A percentile compares a stretch with the other conserved stretches of the same genome.
Conservation (phyloP, 352 stramenopile species). For the Phytophthora pluvialis region DNA sequence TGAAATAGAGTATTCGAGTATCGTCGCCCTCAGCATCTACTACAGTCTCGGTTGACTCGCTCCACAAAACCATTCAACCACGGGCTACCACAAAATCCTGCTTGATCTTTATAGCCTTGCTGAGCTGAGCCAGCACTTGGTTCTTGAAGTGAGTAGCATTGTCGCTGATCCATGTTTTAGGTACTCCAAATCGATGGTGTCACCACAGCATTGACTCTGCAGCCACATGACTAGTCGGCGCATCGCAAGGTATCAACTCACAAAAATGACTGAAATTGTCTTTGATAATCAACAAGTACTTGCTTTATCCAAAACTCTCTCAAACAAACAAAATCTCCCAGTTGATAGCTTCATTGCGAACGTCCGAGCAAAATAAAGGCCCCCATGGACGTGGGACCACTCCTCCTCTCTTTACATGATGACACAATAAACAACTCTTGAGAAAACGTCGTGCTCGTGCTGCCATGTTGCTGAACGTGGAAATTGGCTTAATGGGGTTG, state of each 20-base stretch:
- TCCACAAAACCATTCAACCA: slow-evolving; percentile 7
- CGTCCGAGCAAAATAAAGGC: background rate
- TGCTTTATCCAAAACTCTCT: slow-evolving; percentile 3
- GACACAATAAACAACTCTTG: slow-evolving; percentile 4
- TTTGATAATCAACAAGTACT: slow-evolving; percentile 17
- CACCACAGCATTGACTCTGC: slow-evolving; percentile 13
- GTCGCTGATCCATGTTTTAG: slow-evolving; percentile 16
- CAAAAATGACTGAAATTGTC: slow-evolving; percentile 23
- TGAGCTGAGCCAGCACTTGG: slow-evolving; percentile 3
- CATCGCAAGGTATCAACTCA: slow-evolving; percentile 9
- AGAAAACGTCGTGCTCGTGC: slow-evolving; percentile 1
- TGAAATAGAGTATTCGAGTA: slow-evolving; percentile 5
- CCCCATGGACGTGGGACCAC: slow-evolving; percentile 4
- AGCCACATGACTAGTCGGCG: background rate
- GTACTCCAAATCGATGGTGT: slow-evolving; percentile 8
- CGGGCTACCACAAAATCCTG: slow-evolving; percentile 12
- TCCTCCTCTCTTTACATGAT: slow-evolving; percentile 3
- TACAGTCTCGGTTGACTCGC: background rate
- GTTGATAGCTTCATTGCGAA: slow-evolving; percentile 1
- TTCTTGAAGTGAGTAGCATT: slow-evolving; percentile 12
- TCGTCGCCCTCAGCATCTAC: background rate
- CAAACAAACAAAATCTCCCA: slow-evolving; percentile 14
- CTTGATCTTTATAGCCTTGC: slow-evolving; percentile 8
- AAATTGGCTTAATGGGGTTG: slow-evolving; percentile 3
- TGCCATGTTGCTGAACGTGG: background rate